Base-by-base conservation (phyloP, 2,329 filamentous ascomycete species). In the Nothomitra cinnamomea region DNA sequence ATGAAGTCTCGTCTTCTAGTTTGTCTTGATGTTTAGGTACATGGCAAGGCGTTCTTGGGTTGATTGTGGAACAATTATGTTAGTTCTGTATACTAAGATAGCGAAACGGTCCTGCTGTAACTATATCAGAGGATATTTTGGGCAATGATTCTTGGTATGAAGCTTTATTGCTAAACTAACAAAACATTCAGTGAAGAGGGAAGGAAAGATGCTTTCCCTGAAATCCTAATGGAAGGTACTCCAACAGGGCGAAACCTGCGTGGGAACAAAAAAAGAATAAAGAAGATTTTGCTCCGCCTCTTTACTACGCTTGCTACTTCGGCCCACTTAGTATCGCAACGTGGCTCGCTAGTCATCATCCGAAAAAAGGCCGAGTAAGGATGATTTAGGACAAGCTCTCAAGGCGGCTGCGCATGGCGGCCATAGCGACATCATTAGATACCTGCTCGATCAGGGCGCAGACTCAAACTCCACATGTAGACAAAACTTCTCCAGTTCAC, bases 381-480 rank as follows among this genome's bases (percentile, higher is more conserved):
- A 45, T 19, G 60, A 57, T 4, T 54, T 55, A 3, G n/a, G 4
- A 57, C 54, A 45, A 57, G 55, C 54, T 52, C 53, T 57, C 7
- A 40, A 55, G 40, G 47, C 54, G 1, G 57, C 55, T 32, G 58
- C 54, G 17, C 24, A 13, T 1, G 22, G 8, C 19, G 42, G 42
- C 15, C 8, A 3, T 45, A 24, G 24, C 19, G 24, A 51, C 4
- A 43, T 60, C 28, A 59, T 61, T 1, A 52, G 52, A 53, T 21
- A 59, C 21, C 57, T 62, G 2, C 53, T 61, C 41, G 55, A 57
- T 12, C 38, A 55, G n/a, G 57, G 58, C 12, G 60, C 59, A 12
- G 54, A 60, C 50, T 42, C 58, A 41, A 58, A 58, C 49, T 51
- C 54, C n/a, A 15, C 51, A 28, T 54, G 47, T 24, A 55, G 60